A percentile compares a stretch with the other conserved stretches of the same genome.
phyloP scores from a whole-genome alignment of 495 filamentous ascomycete species.

The Podospora sp. region DNA sequence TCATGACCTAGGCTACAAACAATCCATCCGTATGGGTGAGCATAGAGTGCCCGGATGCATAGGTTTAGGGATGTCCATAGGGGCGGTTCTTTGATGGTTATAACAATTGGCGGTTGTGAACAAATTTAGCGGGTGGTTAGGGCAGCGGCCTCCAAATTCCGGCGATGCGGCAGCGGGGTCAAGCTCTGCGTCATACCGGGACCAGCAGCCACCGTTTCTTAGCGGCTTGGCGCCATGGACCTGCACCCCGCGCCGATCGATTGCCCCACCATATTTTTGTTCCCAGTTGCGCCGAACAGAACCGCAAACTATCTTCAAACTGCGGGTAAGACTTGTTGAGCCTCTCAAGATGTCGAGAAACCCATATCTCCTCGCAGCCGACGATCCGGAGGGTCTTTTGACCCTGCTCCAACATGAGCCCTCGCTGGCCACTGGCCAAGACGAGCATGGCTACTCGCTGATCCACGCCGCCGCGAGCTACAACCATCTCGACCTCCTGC shows the following conservation, averaged over 20 bases:
- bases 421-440: constrained; percentile 66
- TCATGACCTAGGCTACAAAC: too few relatives aligned
- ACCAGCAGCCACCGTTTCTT: neutral
- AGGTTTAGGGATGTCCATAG: too few relatives aligned
- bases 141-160: neutral
- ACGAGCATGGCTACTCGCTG: constrained; percentile 86
- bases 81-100: too few relatives aligned
- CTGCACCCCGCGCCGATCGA: constrained; percentile 15
- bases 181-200: constrained; percentile 5
- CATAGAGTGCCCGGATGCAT: too few relatives aligned
- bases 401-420: constrained; percentile 68
- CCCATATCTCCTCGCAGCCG: constrained; percentile 75
- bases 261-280: constrained; percentile 26
- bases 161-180: neutral
- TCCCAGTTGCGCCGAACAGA: neutral
- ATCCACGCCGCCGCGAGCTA: constrained; percentile 93
- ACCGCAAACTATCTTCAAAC: neutral
- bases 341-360: constrained; percentile 57
- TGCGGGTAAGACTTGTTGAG: neutral
- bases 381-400: constrained; percentile 67
- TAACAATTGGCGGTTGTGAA: neutral
- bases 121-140: neutral
- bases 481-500: constrained; percentile 78
- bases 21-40: too few relatives aligned
- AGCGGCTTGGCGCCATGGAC: neutral